Conservation (phyloP, 2,329 filamentous ascomycete species). For the Botrytis deweyae region DNA sequence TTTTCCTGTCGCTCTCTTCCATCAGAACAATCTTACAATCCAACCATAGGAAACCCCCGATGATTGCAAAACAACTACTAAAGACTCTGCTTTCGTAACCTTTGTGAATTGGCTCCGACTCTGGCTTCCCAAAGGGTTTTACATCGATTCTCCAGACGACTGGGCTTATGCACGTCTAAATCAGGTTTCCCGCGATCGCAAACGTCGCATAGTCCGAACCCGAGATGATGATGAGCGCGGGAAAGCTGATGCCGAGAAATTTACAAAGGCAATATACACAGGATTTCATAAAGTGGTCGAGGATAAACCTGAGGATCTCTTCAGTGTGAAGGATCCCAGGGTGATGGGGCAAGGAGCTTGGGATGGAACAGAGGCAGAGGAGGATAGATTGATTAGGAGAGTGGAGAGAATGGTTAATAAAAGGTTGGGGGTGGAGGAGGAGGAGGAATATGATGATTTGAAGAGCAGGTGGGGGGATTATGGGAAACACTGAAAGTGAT, state of each 20-base stretch:
- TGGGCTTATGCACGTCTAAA: background rate
- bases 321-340: background rate
- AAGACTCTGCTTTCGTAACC: background rate
- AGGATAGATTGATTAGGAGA: background rate
- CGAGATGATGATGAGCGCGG: background rate
- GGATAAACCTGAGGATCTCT: background rate
- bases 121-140: background rate
- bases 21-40: background rate
- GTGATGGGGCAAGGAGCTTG: background rate
- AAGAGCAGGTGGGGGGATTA: background rate
- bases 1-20: fast-evolving
- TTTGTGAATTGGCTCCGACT: background rate
- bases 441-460: background rate
- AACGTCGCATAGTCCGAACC: background rate
- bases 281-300: background rate
- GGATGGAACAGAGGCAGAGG: background rate
- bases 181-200: background rate
- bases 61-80: background rate
- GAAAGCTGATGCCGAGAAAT: background rate
- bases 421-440: background rate
- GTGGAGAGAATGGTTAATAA: background rate
- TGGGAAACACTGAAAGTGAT: background rate
- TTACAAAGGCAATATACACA: background rate
- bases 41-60: background rate
- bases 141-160: background rate